Conservation (phyloP, 208 protist species). For the Sergeia podlipaevii region DNA sequence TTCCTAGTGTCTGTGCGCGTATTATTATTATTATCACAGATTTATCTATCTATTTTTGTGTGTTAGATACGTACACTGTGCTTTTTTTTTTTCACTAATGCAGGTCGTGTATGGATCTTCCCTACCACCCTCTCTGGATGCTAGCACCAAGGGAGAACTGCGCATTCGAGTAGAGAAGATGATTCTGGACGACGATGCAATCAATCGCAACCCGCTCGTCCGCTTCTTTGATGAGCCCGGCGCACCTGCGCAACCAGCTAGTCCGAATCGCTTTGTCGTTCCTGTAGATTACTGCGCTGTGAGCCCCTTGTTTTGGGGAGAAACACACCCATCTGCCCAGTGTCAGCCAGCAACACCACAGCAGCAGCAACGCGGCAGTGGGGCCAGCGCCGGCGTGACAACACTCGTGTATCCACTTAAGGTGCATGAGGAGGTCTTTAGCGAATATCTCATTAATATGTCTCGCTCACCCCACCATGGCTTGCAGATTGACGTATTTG, state of each 20-base stretch:
- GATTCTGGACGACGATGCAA: slow-evolving; percentile 59
- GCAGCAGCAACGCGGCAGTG: slow-evolving; percentile 36
- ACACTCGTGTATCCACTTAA: slow-evolving; percentile 80
- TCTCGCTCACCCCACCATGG: slow-evolving; percentile 42
- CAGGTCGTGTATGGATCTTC: slow-evolving; percentile 62
- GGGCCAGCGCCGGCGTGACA: too few relatives aligned
- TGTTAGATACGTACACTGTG: not conserved
- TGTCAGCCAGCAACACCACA: slow-evolving; percentile 65
- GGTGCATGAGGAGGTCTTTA: slow-evolving; percentile 39
- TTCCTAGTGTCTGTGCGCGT: not conserved
- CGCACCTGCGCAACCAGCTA: slow-evolving; percentile 2
- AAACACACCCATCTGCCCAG: slow-evolving; percentile 44
- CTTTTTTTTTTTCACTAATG: slow-evolving; percentile 16
- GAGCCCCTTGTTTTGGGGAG: slow-evolving; percentile 76
- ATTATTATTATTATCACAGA: not conserved
- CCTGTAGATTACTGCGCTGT: slow-evolving; percentile 78
- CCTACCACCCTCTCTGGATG: slow-evolving; percentile 63
- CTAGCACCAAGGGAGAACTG: slow-evolving; percentile 71
- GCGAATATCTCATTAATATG: slow-evolving; percentile 64
- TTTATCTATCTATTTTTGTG: not conserved
- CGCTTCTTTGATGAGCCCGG: slow-evolving; percentile 18
- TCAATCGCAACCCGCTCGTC: slow-evolving; percentile 54
- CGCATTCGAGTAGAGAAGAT: slow-evolving; percentile 80
- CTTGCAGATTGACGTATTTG: slow-evolving; percentile 70
- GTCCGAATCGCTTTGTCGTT: slow-evolving; percentile 53